Evolutionary conservation across 768 basidiomycete species (phyloP).

Genomic region (Lyophyllum atratum): DNA sequence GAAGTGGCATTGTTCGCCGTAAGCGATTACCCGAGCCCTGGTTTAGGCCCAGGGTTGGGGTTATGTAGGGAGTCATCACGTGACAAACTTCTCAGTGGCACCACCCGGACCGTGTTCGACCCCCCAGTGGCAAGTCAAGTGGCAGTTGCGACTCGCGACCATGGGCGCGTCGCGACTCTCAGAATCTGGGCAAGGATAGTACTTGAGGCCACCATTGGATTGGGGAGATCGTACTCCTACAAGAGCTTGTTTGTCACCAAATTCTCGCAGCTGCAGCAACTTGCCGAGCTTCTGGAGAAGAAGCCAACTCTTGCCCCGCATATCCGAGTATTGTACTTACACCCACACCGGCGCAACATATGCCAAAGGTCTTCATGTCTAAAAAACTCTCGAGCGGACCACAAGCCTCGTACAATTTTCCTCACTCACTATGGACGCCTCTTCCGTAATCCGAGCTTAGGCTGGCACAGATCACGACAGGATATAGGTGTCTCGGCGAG

Average conservation of each 20-base stretch:
- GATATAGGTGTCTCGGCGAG: slow-evolving; percentile 3
- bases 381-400: not conserved
- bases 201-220: too few relatives aligned
- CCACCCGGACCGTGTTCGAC: too few relatives aligned
- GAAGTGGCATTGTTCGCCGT: slow-evolving; percentile 11
- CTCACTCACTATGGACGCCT: not conserved
- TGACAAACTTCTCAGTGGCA: too few relatives aligned
- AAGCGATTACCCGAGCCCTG: slow-evolving; percentile 1
- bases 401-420: not conserved
- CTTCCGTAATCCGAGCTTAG: not conserved
- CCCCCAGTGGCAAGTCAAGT: too few relatives aligned
- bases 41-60: slow-evolving; percentile 11
- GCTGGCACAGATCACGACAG: not conserved
- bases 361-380: not conserved
- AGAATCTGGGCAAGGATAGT: too few relatives aligned
- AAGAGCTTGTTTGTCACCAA: not conserved
- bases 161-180: too few relatives aligned
- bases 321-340: not conserved
- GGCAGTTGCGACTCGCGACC: too few relatives aligned
- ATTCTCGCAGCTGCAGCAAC: not conserved
- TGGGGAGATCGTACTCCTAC: not conserved
- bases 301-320: not conserved
- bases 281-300: not conserved
- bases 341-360: not conserved
- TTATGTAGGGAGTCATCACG: not conserved